Base-by-base conservation (phyloP, 176 grass and related monocot genomes). In the Bonia amplexicaulis region DNA sequence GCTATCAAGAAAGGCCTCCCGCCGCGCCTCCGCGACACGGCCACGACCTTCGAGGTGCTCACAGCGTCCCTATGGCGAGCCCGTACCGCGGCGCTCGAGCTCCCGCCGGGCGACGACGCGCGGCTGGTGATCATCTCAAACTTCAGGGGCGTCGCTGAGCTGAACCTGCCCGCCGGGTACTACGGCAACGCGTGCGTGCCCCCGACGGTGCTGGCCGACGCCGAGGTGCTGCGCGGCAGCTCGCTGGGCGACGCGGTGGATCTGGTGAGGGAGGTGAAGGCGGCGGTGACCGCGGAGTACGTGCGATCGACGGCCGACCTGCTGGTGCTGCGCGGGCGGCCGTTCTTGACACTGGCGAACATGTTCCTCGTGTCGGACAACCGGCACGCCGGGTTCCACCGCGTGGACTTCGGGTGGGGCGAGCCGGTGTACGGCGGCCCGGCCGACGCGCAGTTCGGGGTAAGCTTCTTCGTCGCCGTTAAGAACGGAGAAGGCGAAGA, bases 141-240 rank as follows among this genome's bases (percentile, higher is more conserved):
- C 29, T 48, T 81, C 57, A 22, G 87, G 41, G 48, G 22, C 5
- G 15, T 85, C 15, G 22, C 17, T 0, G 59, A 53, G 4, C 66
- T 86, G 44, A 44, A 0, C 25, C 74, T 92, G 0, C 90, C 87
- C 8, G 17, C 19, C 1, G 90, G 87, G 0, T 90, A 83, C 87
- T 92, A 92, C 80, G 87, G 90, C 47, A 92, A 92, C 75, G 90
- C 90, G 31, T 62, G 61, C 83, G 59, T 73, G 16, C 10, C 33
- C 11, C 0, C 12, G 33, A 51, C 69, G 5, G 83, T 7, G 29
- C 0, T 76, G n/a, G 12, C 77, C 33, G 42, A 79, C 33, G 83
- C 22, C 2, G 78, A 16, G 3, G 60, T 10, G 48, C 74, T 90
- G n/a, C 16, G 64, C 3, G 46, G 46, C n/a, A 25, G 54, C 7